Evolutionary conservation across 2,329 filamentous ascomycete species (phyloP), one percentile per base, ranked within the genome.

Genomic region (Stagonosporopsis cucurbitacearum): DNA sequence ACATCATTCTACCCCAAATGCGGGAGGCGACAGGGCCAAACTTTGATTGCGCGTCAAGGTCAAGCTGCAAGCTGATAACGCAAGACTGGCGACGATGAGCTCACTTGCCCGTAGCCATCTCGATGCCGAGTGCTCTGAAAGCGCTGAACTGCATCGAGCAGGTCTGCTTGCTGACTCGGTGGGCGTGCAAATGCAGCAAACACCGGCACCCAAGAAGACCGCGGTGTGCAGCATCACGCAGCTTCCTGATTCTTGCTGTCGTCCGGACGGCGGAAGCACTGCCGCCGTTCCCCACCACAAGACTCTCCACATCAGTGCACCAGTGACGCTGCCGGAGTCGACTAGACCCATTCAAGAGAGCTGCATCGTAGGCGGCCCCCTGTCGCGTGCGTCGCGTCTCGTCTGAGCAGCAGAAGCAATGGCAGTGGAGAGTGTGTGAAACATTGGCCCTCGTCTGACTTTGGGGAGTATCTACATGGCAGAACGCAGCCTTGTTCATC

Each of bases 301-400:
- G 61, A n/a, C 67, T 37, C 35, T 9, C 70, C 70, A 71, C 68
- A 73, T 69, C 70, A 70, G 63, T 66, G 63, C 46, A 56, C 37
- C 33, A 35, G 46, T 46, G 40, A 23, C 43, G 42, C 30, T 32
- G 43, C 39, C 39, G 51, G 44, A 39, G 23, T 33, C 39, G 25
- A 32, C 59, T 63, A 61, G 47, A 37, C 62, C 57, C 28, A 49
- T 66, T 67, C 32, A 46, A 68, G 66, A 9, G 6, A 30, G 58
- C 45, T 59, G 43, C 28, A 57, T 64, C 54, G 58, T 41, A 47
- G 30, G n/a, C 12, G 4, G 30, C n/a, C 30, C 30, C 30, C 30
- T 32, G 30, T 32, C 30, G 30, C 30, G 30, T 32, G 30, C 30
- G 30, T n/a, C 30, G 30, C 30, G 30, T 32, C 30, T 32, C 30